Evolutionary conservation across 2,329 filamentous ascomycete genomes (phyloP).

Genomic region (Huntiella omanensis): DNA sequence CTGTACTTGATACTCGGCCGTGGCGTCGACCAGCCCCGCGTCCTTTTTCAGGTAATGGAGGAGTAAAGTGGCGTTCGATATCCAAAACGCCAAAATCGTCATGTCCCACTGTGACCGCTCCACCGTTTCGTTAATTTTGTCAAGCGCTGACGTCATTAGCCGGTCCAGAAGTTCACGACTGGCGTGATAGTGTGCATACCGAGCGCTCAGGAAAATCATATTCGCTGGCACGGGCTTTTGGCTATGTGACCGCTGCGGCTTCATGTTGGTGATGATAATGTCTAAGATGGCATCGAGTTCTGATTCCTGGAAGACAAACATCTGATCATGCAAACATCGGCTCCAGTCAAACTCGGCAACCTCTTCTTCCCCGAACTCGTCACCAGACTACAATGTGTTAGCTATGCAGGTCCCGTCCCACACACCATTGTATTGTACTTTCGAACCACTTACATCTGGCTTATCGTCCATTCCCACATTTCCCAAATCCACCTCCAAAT

Average conservation of each 20-base stretch:
- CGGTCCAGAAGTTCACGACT: conserved; percentile 67
- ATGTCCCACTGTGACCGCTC: conserved; percentile 96
- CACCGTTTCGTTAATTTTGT: conserved; percentile 94
- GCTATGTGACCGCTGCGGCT: conserved; percentile 81
- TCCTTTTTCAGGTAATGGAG: conserved; percentile 96
- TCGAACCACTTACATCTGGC: conserved; percentile 49
- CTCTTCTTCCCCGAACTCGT: conserved; percentile 64
- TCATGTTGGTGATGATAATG: conserved; percentile 96
- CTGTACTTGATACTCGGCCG: conserved; percentile 77
- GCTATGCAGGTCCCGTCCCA: neutral
- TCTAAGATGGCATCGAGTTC: conserved; percentile 84
- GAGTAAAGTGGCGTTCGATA: conserved; percentile 89
- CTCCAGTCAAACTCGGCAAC: conserved; percentile 93
- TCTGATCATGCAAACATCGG: conserved; percentile 85
- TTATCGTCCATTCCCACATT: conserved; percentile 93
- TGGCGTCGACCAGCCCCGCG: conserved; percentile 57
- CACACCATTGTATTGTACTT: neutral
- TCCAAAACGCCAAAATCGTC: conserved; percentile 98
- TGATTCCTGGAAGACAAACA: conserved; percentile 97
- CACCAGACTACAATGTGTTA: conserved; percentile 31
- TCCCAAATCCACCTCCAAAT: conserved; percentile 87
- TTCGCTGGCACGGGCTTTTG: conserved; percentile 97
- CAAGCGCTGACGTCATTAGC: conserved; percentile 70
- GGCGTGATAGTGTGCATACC: conserved; percentile 93
- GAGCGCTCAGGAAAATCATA: conserved; percentile 83